A percentile compares a stretch with the other conserved stretches of the same genome.
phyloP scores from a whole-genome alignment of 441 rosid species.

The Metrosideros polymorpha region DNA sequence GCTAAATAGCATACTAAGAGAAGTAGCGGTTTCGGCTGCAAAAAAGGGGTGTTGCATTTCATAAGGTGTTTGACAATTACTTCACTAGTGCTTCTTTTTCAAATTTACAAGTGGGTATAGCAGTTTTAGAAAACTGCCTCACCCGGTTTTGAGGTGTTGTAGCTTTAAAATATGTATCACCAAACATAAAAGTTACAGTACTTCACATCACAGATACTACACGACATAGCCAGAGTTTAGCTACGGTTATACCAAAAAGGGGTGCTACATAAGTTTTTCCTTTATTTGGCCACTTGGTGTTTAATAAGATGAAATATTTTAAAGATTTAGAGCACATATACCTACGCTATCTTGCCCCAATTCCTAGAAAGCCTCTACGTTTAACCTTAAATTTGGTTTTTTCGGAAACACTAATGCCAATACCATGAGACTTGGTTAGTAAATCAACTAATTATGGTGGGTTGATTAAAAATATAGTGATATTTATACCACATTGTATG shows the following conservation, averaged over 20 bases:
- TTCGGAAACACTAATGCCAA: not conserved
- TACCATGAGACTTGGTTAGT: not conserved
- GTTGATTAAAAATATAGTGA: not conserved
- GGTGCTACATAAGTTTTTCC: not conserved
- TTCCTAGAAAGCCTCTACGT: not conserved
- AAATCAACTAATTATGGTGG: not conserved
- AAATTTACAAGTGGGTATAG: not conserved
- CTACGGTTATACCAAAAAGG: not conserved
- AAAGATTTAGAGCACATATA: not conserved
- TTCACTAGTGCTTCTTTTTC: rapidly evolving
- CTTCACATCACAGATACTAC: not conserved
- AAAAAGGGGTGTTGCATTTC: not conserved
- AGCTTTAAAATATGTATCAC: not conserved
- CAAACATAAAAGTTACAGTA: not conserved
- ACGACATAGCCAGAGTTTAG: not conserved
- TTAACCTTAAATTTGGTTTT: not conserved
- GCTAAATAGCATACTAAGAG: not conserved
- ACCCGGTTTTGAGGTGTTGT: not conserved
- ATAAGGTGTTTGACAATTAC: not conserved
- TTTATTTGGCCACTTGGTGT: not conserved
- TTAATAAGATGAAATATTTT: not conserved
- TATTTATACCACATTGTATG: not conserved
- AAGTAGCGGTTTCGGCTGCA: rapidly evolving
- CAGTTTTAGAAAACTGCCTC: rapidly evolving
- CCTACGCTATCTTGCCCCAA: not conserved